Conservation (phyloP, 1,284 basidiomycete species). For the Tilletia caries region DNA sequence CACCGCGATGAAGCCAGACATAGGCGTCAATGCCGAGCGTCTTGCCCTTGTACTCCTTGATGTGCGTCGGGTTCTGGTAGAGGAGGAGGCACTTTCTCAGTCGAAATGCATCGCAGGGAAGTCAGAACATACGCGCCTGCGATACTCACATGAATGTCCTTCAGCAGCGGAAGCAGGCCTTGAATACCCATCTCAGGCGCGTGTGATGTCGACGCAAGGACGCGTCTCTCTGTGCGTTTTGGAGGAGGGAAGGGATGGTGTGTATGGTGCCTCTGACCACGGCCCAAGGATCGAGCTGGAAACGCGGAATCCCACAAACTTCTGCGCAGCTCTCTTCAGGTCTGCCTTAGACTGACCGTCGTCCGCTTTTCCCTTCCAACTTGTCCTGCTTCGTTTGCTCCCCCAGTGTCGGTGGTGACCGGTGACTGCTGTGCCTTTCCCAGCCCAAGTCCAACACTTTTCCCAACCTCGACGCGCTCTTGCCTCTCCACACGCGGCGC, state of each 20-base stretch:
- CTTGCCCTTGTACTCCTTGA: slow-evolving; percentile 38
- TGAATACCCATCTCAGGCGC: slow-evolving; percentile 65
- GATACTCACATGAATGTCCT: slow-evolving; percentile 63
- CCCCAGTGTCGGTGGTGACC: no score
- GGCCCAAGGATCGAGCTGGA: no score
- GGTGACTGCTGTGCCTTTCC: no score
- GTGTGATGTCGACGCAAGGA: neutral
- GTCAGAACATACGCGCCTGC: neutral
- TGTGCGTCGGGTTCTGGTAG: slow-evolving; percentile 27
- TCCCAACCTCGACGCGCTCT: neutral
- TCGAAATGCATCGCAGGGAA: slow-evolving; percentile 20
- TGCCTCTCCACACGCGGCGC: no score
- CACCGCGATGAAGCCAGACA: slow-evolving; percentile 95
- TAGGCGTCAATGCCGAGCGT: slow-evolving; percentile 78
- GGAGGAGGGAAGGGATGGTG: no score
- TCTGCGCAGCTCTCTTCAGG: no score
- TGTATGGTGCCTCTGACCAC: no score
- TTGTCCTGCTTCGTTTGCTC: no score
- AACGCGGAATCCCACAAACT: no score
- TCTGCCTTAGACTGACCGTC: no score
- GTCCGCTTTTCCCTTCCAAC: no score
- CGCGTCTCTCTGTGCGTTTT: no score
- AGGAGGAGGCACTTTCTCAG: slow-evolving; percentile 9
- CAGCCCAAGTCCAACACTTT: neutral
- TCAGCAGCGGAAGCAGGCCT: slow-evolving; percentile 86